Evolutionary conservation across 768 basidiomycete genomes (phyloP), one percentile per base, ranked within the genome.

Genomic region (Nidularia pulvinata): DNA sequence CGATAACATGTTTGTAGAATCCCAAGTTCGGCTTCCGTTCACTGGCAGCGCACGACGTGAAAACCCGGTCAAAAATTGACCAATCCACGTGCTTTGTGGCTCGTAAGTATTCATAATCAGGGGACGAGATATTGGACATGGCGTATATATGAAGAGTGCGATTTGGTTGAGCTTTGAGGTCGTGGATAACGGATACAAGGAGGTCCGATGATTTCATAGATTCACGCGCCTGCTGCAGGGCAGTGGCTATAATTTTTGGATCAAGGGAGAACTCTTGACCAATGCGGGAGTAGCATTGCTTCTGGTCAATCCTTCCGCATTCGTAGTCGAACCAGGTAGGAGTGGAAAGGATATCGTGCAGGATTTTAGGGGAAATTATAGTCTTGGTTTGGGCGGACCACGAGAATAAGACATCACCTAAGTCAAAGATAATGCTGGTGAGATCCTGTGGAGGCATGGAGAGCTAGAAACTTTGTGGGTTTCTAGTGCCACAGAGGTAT

Each of bases 51-150:
- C 67, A 69, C 10, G 77, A 78, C 1, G 71, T 71, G 55, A 76
- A 77, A 13, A 78, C 60, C 25, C 61, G 60, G 46, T 72, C 69
- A 50, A 69, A 70, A 14, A 72, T 53, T 1, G 54, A 56, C 67
- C 69, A 77, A 51, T 69, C 65, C 7, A 57, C 66, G 10, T 55
- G 50, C 32, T 62, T 68, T 47, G 52, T 59, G 25, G 25, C 25
- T 46, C 50, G 63, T 7, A 76, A 57, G 9, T 71, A 59, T 25
- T 58, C 63, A 51, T 65, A 74, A 48, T 76, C 73, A 35, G 70
- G 67, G 0, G 57, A 53, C 4, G 77, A 74, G 34, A 78, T 76
- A 56, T 78, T 78, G 11, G 72, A 72, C 69, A 76, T 75, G 25
- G 73, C 74, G 49, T 69, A 74, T 39, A 78, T 65, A 4, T 42